Evolutionary conservation across 164 flowering plant species (phyloP).

Genomic region (Kalanchoe fedtschenkoi): DNA sequence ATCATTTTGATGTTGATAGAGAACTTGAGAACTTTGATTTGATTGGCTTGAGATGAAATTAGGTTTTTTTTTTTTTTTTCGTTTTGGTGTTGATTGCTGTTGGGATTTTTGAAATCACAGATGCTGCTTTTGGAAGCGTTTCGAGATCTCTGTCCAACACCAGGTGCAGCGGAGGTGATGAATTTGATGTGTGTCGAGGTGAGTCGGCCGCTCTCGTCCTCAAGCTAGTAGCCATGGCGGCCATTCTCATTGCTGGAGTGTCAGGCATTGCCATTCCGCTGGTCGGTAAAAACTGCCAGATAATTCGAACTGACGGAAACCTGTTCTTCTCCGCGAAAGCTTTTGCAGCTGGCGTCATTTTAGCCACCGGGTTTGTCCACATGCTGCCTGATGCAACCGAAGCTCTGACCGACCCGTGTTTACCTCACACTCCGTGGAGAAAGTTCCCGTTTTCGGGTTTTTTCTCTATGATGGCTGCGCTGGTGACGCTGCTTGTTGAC

Average conservation of each 20-base stretch:
- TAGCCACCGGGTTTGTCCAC: conserved; percentile 92
- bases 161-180: conserved; percentile 22
- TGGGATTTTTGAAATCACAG: conserved; percentile 13
- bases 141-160: conserved; percentile 36
- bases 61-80: background rate
- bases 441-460: conserved; percentile 82
- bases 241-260: conserved; percentile 58
- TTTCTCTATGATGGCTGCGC: conserved; percentile 70
- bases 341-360: conserved; percentile 92
- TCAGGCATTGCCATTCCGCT: conserved; percentile 68
- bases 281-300: conserved; percentile 48
- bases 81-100: background rate
- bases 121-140: conserved; percentile 17
- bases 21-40: no score
- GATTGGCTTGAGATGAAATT: background rate
- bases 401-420: conserved; percentile 48
- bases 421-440: conserved; percentile 67
- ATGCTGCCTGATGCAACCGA: conserved; percentile 68
- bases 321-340: conserved; percentile 72
- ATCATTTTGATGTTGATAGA: no score
- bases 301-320: conserved; percentile 56
- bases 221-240: conserved; percentile 54
- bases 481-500: conserved; percentile 58
- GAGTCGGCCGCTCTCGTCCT: conserved; percentile 39
- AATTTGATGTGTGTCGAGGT: conserved; percentile 42